phyloP scores from a whole-genome alignment of 2,329 filamentous ascomycete species.

The Mycosphaerella sp. region DNA sequence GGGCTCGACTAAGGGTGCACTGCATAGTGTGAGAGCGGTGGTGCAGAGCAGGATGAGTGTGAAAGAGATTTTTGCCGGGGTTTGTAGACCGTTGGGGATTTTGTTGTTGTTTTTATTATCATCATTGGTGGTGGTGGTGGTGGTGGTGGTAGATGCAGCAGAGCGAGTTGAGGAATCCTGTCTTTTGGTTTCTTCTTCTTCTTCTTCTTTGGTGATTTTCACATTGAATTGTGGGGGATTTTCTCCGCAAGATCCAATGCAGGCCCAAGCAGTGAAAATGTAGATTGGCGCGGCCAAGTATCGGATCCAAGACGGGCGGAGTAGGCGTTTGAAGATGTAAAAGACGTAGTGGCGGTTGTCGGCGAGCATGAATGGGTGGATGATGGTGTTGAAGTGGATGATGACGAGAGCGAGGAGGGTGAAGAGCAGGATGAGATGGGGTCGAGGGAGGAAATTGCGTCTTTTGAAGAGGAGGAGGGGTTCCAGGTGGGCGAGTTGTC shows the following conservation, averaged over 20 bases:
- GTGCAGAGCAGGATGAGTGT: constrained; percentile 59
- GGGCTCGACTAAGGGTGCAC: constrained; percentile 87
- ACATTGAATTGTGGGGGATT: constrained; percentile 3
- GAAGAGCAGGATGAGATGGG: constrained; percentile 34
- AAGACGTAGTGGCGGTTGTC: constrained; percentile 98
- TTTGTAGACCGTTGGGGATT: background rate
- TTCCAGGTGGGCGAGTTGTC: constrained; percentile 25
- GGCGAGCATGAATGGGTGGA: constrained; percentile 92
- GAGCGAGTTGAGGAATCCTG: background rate
- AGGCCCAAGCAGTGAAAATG: constrained; percentile 60
- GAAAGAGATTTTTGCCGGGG: constrained; percentile 42
- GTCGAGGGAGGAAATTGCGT: constrained; percentile 33
- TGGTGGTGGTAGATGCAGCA: background rate
- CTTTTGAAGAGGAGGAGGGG: constrained; percentile 33
- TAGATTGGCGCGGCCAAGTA: constrained; percentile 62
- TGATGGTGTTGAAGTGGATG: constrained; percentile 79
- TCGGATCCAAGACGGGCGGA: constrained; percentile 39
- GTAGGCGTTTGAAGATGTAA: constrained; percentile 83
- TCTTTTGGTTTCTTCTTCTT: background rate
- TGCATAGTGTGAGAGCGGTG: constrained; percentile 71
- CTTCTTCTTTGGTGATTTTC: background rate
- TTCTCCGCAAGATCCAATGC: constrained; percentile 53
- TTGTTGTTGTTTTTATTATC: too few species aligned
- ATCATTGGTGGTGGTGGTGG: too few species aligned
- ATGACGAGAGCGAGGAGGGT: constrained; percentile 41